Evolutionary conservation across 495 filamentous ascomycete species (phyloP).

Genomic region (Lophium mytilinum): DNA sequence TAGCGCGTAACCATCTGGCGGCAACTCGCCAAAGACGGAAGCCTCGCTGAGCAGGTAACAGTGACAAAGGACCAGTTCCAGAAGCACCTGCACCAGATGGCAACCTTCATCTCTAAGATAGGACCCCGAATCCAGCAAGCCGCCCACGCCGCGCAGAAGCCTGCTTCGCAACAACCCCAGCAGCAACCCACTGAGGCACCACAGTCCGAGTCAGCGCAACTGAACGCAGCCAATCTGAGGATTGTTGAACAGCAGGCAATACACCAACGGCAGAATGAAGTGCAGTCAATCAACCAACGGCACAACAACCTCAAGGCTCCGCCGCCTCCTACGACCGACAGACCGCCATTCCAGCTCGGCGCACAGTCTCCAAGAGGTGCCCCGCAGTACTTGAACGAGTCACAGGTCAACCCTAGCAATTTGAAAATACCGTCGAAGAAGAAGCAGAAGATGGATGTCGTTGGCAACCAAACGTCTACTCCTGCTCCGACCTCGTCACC

Average conservation of each 20-base stretch:
- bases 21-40: constrained; percentile 11
- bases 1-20: constrained; percentile 1
- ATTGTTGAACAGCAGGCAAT: constrained; percentile 1
- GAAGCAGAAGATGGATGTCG: constrained; percentile 40
- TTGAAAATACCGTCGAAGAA: constrained; percentile 49
- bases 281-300: neutral
- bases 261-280: constrained; percentile 2
- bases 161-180: neutral
- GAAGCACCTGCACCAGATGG: neutral
- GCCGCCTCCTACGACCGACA: constrained; percentile 55
- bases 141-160: neutral
- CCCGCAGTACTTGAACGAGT: constrained; percentile 46
- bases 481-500: constrained; percentile 39
- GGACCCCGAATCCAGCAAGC: neutral
- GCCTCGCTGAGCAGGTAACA: constrained; percentile 9
- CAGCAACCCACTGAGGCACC: constrained; percentile 1
- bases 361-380: constrained; percentile 64
- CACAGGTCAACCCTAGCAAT: constrained; percentile 41
- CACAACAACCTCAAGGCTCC: constrained; percentile 35
- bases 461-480: constrained; percentile 18
- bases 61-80: constrained; percentile 8
- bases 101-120: constrained; percentile 7
- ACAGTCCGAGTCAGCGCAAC: constrained; percentile 22
- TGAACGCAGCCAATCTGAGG: constrained; percentile 57
- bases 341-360: constrained; percentile 60